A percentile compares a stretch with the other conserved stretches of the same genome.
phyloP scores from a whole-genome alignment of 1,284 basidiomycete genomes.

The Ganoderma lingzhi region DNA sequence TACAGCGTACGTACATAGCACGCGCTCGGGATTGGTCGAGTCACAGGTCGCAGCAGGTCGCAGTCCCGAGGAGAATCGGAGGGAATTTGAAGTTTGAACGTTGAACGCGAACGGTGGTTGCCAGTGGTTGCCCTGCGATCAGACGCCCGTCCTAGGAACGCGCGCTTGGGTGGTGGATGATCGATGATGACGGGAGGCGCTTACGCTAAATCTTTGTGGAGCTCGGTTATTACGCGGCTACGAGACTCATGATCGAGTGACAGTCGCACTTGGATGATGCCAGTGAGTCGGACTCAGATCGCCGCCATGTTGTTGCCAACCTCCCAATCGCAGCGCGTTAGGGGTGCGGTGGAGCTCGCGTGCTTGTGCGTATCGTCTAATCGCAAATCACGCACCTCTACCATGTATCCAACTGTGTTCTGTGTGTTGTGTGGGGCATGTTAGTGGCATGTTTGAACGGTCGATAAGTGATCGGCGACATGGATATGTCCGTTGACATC shows the following conservation, averaged over 20 bases:
- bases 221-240: not conserved
- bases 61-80: not conserved
- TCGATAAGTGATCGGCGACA: no score
- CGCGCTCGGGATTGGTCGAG: not conserved
- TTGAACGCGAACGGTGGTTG: no score
- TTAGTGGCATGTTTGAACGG: no score
- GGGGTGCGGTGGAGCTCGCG: not conserved
- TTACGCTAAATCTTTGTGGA: slow-evolving; percentile 1
- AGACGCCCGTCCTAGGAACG: not conserved
- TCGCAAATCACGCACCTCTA: no score
- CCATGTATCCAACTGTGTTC: no score
- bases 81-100: not conserved
- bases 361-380: not conserved
- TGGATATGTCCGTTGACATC: no score
- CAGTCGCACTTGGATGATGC: not conserved
- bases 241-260: not conserved
- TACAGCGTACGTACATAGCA: not conserved
- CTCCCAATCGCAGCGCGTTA: not conserved
- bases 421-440: no score
- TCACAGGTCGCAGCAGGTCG: not conserved
- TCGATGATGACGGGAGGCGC: no score
- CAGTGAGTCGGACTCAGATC: not conserved
- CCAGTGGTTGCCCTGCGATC: not conserved
- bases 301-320: not conserved
- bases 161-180: not conserved